Base-by-base conservation (phyloP, 2,329 filamentous ascomycete species). In the Zasmidium cellare region DNA sequence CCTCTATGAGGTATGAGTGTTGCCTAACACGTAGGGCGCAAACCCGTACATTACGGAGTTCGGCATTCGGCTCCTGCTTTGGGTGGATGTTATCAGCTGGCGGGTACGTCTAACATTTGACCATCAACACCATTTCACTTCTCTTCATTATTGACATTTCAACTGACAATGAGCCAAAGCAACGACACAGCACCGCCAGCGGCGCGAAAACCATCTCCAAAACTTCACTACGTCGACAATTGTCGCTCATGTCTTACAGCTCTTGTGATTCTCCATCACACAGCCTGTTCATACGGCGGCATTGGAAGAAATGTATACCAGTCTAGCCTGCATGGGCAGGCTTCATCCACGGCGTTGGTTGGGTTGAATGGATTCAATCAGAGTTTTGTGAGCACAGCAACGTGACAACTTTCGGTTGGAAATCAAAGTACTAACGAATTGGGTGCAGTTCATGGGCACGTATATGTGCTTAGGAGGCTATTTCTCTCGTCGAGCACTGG, bases 351-450 rank as follows among this genome's bases (percentile, higher is more conserved):
- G 23, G 53, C 46, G 2, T 19, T 55, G 53, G 31, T 55, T 11
- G 53, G 53, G 3, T 45, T 55, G 9, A 55, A 55, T 44, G 53
- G 45, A 12, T 41, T 45, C 53, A 55, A 55, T 22, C 53, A 55
- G 22, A 50, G 46, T 31, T 55, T 50, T 38, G 35, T 41, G n/a
- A 14, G 35, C 16, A 9, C 16, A 41, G 11, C 35, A 9, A 28
- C 11, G 5, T 28, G 25, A 28, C 25, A 28, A 28, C 6, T 28
- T 11, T 5, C 11, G 6, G 25, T 5, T 11, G 11, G 11, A 5
- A 28, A 11, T 11, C 5, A 28, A 5, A 28, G 25, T 28, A 28
- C 25, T 28, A 28, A 28, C 25, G 25, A 11, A 28, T 28, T 41
- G n/a, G n/a, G n/a, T 16, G 3, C 7, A 41, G 35, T 55, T 50